Conservation (phyloP, 1,139 yeast genomes). For the Lodderomyces oxycetoniae region DNA sequence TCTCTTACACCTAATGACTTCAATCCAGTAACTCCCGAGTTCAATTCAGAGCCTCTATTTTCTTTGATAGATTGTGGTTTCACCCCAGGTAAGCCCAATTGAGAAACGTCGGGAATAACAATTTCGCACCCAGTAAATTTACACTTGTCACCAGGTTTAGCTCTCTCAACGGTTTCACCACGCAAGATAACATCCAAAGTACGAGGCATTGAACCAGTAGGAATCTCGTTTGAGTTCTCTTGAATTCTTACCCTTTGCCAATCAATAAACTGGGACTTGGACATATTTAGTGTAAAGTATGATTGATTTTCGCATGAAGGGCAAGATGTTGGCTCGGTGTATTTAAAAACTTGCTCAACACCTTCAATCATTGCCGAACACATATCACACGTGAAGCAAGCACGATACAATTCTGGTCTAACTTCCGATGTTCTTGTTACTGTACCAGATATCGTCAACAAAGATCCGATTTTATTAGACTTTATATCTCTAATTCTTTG, state of each 20-base stretch:
- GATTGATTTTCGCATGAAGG: constrained; percentile 86
- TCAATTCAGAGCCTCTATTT: constrained; percentile 58
- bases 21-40: constrained; percentile 82
- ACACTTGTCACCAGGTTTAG: constrained; percentile 97
- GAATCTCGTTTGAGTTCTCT: constrained; percentile 92
- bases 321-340: constrained; percentile 93
- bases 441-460: constrained; percentile 87
- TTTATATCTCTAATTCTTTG: constrained; percentile 86
- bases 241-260: constrained; percentile 98
- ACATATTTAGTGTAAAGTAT: constrained; percentile 76
- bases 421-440: constrained; percentile 97
- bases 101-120: constrained; percentile 92
- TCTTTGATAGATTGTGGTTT: constrained; percentile 82
- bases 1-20: constrained; percentile 90
- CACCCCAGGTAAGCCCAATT: constrained; percentile 94
- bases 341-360: constrained; percentile 88
- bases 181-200: constrained; percentile 88
- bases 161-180: constrained; percentile 93
- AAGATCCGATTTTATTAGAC: constrained; percentile 82
- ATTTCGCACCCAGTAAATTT: constrained; percentile 93
- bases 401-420: constrained; percentile 87
- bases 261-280: constrained; percentile 85
- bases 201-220: constrained; percentile 99
- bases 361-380: constrained; percentile 85
- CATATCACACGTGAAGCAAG: constrained; percentile 83